Conservation (phyloP, 768 basidiomycete genomes). For the Tubosaeta sp. region DNA sequence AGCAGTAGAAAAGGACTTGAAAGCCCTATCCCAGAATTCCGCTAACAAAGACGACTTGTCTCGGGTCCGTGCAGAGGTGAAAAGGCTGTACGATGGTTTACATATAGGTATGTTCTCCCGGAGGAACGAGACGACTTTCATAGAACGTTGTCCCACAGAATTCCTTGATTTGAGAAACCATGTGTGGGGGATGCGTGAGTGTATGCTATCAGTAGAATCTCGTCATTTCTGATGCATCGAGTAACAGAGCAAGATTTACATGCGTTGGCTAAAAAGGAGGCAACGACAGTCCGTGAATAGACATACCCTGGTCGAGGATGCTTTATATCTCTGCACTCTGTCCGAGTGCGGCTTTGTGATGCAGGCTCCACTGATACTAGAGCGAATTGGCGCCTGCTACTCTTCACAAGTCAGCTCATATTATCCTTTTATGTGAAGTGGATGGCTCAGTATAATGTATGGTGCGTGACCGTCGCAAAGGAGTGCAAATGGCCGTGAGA, state of each 20-base stretch:
- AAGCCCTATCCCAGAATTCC: slow-evolving; percentile 60
- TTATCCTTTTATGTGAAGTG: no score
- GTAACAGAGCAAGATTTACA: slow-evolving; percentile 75
- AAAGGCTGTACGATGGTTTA: slow-evolving; percentile 82
- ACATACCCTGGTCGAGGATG: slow-evolving; percentile 10
- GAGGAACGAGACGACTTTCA: not conserved
- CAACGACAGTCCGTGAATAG: slow-evolving; percentile 55
- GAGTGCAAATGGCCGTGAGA: not conserved
- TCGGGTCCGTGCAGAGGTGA: slow-evolving; percentile 71
- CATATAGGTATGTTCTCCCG: slow-evolving; percentile 57
- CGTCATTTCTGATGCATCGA: not conserved
- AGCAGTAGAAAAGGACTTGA: slow-evolving; percentile 85
- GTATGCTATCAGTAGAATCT: not conserved
- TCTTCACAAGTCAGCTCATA: not conserved
- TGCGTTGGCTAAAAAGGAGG: slow-evolving; percentile 62
- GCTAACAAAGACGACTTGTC: slow-evolving; percentile 79
- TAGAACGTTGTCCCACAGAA: slow-evolving; percentile 40
- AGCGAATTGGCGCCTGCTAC: not conserved
- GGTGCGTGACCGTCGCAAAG: not conserved
- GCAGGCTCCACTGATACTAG: not conserved
- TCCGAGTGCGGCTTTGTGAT: not conserved
- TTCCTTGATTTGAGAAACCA: slow-evolving; percentile 76
- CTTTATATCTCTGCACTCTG: not conserved
- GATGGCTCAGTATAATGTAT: not conserved
- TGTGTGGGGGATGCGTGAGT: slow-evolving; percentile 87